Percentiles rank a stretch among this genome's conserved stretches.
phyloP scores from a whole-genome alignment of 768 basidiomycete genomes.

The Cystobasidium tubakii region DNA sequence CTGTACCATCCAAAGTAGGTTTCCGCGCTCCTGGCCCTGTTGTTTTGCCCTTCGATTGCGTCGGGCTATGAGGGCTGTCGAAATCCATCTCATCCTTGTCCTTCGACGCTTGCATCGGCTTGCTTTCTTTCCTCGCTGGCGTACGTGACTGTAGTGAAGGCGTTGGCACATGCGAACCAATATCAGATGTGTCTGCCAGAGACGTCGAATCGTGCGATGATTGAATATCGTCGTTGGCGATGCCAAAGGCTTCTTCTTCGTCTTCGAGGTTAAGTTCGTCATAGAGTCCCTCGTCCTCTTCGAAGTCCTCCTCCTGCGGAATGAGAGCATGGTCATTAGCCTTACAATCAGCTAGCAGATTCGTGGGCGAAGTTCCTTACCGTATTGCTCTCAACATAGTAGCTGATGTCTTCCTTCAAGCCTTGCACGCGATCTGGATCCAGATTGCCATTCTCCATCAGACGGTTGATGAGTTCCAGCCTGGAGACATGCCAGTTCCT shows the following conservation, averaged over 20 bases:
- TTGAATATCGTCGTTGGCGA: constrained; percentile 65
- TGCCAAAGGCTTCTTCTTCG: constrained; percentile 84
- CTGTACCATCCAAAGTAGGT: constrained; percentile 37
- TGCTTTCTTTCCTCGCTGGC: constrained; percentile 50
- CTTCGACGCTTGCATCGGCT: constrained; percentile 52
- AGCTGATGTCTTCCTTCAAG: constrained; percentile 88
- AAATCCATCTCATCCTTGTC: constrained; percentile 50
- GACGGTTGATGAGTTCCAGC: constrained; percentile 82
- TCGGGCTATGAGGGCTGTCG: constrained; percentile 19
- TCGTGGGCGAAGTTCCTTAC: constrained; percentile 56
- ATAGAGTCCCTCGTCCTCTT: constrained; percentile 94
- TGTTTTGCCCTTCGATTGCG: constrained; percentile 52
- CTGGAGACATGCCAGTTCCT: constrained; percentile 90
- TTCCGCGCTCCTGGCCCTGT: constrained; percentile 54
- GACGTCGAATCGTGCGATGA: constrained; percentile 64
- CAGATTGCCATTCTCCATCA: constrained; percentile 89
- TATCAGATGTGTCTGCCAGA: constrained; percentile 52
- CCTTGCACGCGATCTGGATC: constrained; percentile 69
- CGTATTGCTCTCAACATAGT: constrained; percentile 92
- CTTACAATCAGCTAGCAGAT: not conserved
- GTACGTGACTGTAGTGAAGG: constrained; percentile 11
- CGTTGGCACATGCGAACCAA: constrained; percentile 1
- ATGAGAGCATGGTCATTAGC: not conserved
- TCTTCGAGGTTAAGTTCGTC: constrained; percentile 96
- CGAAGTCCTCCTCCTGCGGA: constrained; percentile 85